Evolutionary conservation across 495 filamentous ascomycete genomes (phyloP).

Genomic region (Podospora comata): DNA sequence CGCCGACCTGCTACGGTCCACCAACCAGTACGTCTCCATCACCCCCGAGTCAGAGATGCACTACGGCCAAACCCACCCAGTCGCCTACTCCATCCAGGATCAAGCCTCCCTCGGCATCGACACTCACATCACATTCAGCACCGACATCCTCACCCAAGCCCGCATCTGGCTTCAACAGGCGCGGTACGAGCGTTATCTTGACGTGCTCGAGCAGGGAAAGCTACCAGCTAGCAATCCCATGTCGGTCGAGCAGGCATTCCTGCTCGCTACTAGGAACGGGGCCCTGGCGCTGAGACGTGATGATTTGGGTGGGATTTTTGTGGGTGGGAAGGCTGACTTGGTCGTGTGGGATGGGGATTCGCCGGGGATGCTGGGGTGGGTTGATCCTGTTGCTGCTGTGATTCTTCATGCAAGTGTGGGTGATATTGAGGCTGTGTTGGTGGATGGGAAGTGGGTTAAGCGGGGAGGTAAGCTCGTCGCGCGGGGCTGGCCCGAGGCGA

Average conservation of each 20-base stretch:
- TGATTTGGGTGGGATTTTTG: constrained; percentile 44
- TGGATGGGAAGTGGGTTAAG: constrained; percentile 23
- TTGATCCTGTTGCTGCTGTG: constrained; percentile 49
- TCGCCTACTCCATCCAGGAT: constrained; percentile 33
- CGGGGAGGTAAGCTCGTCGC: constrained; percentile 13
- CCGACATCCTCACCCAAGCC: constrained; percentile 32
- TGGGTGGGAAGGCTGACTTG: constrained; percentile 46
- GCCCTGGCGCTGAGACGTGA: constrained; percentile 41
- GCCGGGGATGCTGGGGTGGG: constrained; percentile 41
- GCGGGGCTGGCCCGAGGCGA: constrained; percentile 12
- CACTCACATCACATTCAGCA: constrained; percentile 36
- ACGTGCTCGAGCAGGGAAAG: constrained; percentile 32
- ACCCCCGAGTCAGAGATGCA: constrained; percentile 43
- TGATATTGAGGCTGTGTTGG: constrained; percentile 42
- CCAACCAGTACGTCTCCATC: constrained; percentile 40
- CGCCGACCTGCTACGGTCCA: constrained; percentile 28
- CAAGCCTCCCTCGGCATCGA: constrained; percentile 47
- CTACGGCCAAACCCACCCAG: constrained; percentile 35
- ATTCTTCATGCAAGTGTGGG: constrained; percentile 47
- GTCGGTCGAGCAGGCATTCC: constrained; percentile 45
- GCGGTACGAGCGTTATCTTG: constrained; percentile 30
- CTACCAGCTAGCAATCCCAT: constrained; percentile 35
- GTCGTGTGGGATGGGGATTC: constrained; percentile 46
- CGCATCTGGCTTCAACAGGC: constrained; percentile 44
- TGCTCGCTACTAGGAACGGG: constrained; percentile 45